Percentiles rank a stretch among this genome's conserved stretches.
Conservation (phyloP, 2,329 filamentous ascomycete genomes). For the Diaporthe citriasiana region DNA sequence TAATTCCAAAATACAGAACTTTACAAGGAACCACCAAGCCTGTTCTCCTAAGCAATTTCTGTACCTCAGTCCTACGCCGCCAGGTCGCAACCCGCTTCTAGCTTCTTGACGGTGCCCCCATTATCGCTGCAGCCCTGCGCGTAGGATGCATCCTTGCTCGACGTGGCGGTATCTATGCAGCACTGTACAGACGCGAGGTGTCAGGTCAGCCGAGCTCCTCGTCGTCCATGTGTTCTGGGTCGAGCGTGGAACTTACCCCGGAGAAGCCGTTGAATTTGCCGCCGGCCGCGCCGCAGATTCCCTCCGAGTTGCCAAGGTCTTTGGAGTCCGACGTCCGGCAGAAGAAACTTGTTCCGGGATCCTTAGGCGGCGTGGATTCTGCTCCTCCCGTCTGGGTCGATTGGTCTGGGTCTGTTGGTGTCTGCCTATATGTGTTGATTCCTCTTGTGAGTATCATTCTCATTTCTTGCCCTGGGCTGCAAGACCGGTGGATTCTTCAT, state of each 20-base stretch:
- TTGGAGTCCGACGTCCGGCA: not conserved
- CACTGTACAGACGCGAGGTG: not conserved
- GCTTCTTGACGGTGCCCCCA: not conserved
- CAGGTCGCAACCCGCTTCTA: not conserved
- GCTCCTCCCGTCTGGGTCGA: not conserved
- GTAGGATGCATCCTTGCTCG: not conserved
- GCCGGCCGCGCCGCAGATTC: not conserved
- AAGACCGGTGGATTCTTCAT: not conserved
- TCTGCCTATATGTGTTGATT: not conserved
- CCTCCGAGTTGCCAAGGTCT: not conserved
- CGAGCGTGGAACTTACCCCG: not conserved
- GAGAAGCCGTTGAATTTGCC: not conserved
- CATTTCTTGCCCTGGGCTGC: too few species aligned
- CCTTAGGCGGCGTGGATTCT: not conserved
- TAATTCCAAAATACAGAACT: not conserved
- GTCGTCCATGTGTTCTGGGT: too few species aligned
- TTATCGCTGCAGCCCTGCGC: conserved; percentile 25
- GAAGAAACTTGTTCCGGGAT: not conserved
- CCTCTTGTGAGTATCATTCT: not conserved
- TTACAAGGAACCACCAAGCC: not conserved
- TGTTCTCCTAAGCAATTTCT: not conserved
- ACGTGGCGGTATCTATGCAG: not conserved
- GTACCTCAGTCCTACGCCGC: not conserved
- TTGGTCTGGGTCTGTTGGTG: not conserved
- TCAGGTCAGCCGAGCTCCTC: not conserved